Percentiles rank a stretch among this genome's conserved stretches.
These are phyloP conservation scores for Fraxinus dipetala DNA, from an alignment of 305 asterid genomes.

Conservation along the genomic window DNA sequence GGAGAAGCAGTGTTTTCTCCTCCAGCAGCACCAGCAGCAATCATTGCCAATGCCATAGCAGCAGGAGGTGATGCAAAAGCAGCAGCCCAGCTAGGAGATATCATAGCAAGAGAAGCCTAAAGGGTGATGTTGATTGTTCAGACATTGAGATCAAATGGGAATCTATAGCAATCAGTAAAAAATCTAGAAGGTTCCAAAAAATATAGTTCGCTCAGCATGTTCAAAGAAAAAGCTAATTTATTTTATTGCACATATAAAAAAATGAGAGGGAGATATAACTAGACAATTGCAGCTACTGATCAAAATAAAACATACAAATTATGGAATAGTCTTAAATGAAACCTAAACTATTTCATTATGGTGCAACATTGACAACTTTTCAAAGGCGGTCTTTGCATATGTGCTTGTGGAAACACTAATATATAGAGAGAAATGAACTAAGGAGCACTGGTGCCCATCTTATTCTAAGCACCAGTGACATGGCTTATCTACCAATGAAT, in stretches of 20 bases:
- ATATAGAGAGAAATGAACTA: background rate
- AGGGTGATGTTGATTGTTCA: conserved; percentile 27
- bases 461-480: background rate
- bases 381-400: background rate
- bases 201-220: conserved; percentile 9
- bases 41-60: conserved; percentile 97
- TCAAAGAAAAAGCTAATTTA: background rate
- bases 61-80: conserved; percentile 99
- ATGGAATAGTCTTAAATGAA: background rate
- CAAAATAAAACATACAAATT: background rate
- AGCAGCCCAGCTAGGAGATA: conserved; percentile 99
- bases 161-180: conserved; percentile 2
- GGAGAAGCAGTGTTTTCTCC: conserved; percentile 73
- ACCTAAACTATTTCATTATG: background rate
- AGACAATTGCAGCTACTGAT: background rate
- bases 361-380: background rate
- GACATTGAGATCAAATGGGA: conserved; percentile 22
- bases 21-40: conserved; percentile 99
- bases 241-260: conserved; percentile 16
- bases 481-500: background rate
- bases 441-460: background rate
- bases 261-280: background rate
- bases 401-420: background rate
- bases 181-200: conserved; percentile 2
- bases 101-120: conserved; percentile 96